Base-by-base conservation (phyloP, 2,329 filamentous ascomycete genomes). In the Ophiocordyceps unilateralis region DNA sequence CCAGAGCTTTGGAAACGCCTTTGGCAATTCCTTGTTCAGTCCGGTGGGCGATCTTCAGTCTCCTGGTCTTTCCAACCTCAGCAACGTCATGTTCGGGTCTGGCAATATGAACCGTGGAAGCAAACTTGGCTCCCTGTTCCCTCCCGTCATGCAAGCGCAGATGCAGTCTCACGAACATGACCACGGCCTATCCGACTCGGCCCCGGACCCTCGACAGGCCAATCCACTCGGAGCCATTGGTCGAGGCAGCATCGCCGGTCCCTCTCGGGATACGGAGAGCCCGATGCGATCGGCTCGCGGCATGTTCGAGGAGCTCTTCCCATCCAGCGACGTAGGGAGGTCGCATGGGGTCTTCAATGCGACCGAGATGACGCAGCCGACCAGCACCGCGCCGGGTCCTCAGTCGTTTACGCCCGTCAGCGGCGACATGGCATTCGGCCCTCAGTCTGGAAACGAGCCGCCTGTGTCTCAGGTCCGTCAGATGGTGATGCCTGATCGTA, bases 401-500 rank as follows among this genome's bases (percentile, higher is more conserved):
- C 60, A 61, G 23, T 59, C 61, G 1, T 62, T 59, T 28, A 64
- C 49, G 45, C 63, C 48, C 50, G 50, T 63, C 38, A 50, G 53
- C 7, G 58, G 59, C 23, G 53, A 58, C 7, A 39, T 64, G 22
- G 51, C 59, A 4, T 63, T 64, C 45, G 55, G 54, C 8, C 61
- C 58, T 22, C 53, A 63, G 20, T 51, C 60, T 10, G 54, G 51
- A 1, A 56, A 53, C 5, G 68, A 73, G 20, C 68, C 76, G 14
- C 70, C 76, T n/a, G 67, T 78, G 6, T 74, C 74, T 41, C 81
- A 87, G 49, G 73, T 85, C 49, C 80, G 86, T 15, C 88, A 83
- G 39, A 96, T 98, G 88, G 89, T 98, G 5, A 96, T 98, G 91
- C 91, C 91, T 2, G 91, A 98, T 59, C 75, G 93, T 14, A 98